phyloP scores from a whole-genome alignment of 768 basidiomycete species.

The Amanita phalloides region DNA sequence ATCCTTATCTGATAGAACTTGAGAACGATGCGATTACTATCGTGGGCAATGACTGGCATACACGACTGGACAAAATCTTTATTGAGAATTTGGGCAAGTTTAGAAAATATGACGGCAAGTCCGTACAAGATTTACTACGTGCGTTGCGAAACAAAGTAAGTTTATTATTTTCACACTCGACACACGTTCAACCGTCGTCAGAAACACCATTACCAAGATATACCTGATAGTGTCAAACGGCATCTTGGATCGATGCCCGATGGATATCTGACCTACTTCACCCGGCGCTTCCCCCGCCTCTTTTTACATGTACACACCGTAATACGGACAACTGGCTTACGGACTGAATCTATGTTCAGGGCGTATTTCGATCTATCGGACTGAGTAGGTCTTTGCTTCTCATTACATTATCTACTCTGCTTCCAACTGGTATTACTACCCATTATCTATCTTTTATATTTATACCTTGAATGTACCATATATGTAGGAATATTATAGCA shows the following conservation, averaged over 20 bases:
- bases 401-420: neutral
- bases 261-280: constrained; percentile 90
- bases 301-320: constrained; percentile 92
- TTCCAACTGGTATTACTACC: neutral
- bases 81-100: constrained; percentile 95
- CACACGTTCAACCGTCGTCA: constrained; percentile 15
- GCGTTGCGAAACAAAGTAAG: constrained; percentile 92
- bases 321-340: constrained; percentile 59
- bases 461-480: constrained; percentile 4
- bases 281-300: constrained; percentile 79
- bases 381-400: neutral
- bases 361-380: constrained; percentile 72
- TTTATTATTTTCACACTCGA: neutral
- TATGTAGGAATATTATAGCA: neutral
- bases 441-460: neutral
- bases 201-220: constrained; percentile 98
- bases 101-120: constrained; percentile 88
- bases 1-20: constrained; percentile 60
- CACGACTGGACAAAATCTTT: constrained; percentile 78
- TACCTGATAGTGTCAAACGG: constrained; percentile 85
- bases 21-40: constrained; percentile 62
- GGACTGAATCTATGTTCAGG: constrained; percentile 84
- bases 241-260: constrained; percentile 87
- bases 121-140: constrained; percentile 85
- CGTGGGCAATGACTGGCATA: constrained; percentile 87